Evolutionary conservation across 768 basidiomycete genomes (phyloP), one percentile per base, ranked within the genome.

Genomic region (Hypsizygus marmoreus): DNA sequence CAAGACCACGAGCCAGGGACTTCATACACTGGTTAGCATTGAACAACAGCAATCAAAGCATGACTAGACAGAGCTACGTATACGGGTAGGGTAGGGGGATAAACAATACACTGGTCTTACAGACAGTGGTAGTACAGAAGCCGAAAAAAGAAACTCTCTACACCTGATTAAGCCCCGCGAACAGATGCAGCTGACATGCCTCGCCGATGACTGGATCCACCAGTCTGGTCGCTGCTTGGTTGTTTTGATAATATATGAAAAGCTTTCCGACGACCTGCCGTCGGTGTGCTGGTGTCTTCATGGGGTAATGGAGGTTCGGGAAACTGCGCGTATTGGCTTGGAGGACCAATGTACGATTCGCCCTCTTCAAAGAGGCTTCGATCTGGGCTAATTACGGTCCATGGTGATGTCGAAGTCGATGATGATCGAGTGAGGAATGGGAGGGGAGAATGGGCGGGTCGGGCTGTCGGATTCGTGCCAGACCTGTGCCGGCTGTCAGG

Each of bases 241-340:
- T 67, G 74, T 67, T 83, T 87, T 44, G 83, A 76, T 50, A 89
- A 67, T 23, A 89, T 64, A 61, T 86, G 79, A 63, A 89, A 86
- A 2, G 80, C 80, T 58, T 88, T 74, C 55, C 87, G 78, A 25
- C 86, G 81, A 45, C 72, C 76, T 49, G 76, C 71, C n/a, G 75
- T 77, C 34, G 82, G 74, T 1, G 79, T 78, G 34, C 68, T 74
- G 43, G 59, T 72, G 40, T 74, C 75, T 54, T 77, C 74, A 51
- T 69, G 60, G 28, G 65, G 60, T 35, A 59, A 50, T 43, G 83
- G 84, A 43, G 86, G 87, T 46, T 84, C 84, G 17, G 84, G 86
- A 51, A 88, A 86, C 47, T 75, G 75, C 12, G 87, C 82, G 65
- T 83, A 88, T 50, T 84, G 82, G 43, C 76, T 77, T 37, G 86